phyloP scores from a whole-genome alignment of 192 early-diverging fungal species.

The Coemansia sp. region DNA sequence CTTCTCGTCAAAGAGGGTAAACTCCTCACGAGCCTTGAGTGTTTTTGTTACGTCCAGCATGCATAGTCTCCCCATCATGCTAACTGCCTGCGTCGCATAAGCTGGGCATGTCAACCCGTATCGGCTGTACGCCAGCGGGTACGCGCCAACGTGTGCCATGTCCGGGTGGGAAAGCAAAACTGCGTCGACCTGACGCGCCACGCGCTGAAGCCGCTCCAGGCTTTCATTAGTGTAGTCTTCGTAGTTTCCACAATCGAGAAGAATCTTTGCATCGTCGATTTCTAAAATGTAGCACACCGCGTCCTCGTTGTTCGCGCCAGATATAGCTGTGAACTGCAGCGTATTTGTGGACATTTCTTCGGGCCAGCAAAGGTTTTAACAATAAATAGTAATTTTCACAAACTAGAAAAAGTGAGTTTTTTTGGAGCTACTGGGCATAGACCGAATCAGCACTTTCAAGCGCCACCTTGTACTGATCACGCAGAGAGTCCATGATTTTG shows the following conservation, averaged over 20 bases:
- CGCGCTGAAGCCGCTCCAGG: slow-evolving; percentile 63
- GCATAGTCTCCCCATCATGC: slow-evolving; percentile 85
- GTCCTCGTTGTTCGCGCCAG: slow-evolving; percentile 81
- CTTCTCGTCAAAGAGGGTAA: slow-evolving; percentile 68
- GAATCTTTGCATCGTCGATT: slow-evolving; percentile 86
- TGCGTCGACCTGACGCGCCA: slow-evolving; percentile 86
- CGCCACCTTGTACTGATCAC: slow-evolving; percentile 32
- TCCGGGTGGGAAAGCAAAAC: slow-evolving; percentile 90
- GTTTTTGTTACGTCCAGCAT: slow-evolving; percentile 79
- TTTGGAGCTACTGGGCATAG: slow-evolving; percentile 14
- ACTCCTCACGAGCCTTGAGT: slow-evolving; percentile 65
- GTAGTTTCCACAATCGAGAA: slow-evolving; percentile 94
- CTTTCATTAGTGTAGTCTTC: slow-evolving; percentile 72
- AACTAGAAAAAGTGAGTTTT: slow-evolving; percentile 4
- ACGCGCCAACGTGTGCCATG: slow-evolving; percentile 82
- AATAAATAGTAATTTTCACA: too few species aligned
- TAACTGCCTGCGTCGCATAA: slow-evolving; percentile 88
- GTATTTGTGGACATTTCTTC: slow-evolving; percentile 35
- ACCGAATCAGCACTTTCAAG: slow-evolving; percentile 25
- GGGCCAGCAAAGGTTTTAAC: background rate
- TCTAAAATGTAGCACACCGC: slow-evolving; percentile 90
- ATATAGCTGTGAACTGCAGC: slow-evolving; percentile 83
- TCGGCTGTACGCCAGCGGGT: slow-evolving; percentile 71
- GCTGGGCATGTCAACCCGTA: slow-evolving; percentile 83
- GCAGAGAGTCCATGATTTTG: slow-evolving; percentile 32